phyloP scores from a whole-genome alignment of 441 rosid species.

The Adansonia madagascariensis region DNA sequence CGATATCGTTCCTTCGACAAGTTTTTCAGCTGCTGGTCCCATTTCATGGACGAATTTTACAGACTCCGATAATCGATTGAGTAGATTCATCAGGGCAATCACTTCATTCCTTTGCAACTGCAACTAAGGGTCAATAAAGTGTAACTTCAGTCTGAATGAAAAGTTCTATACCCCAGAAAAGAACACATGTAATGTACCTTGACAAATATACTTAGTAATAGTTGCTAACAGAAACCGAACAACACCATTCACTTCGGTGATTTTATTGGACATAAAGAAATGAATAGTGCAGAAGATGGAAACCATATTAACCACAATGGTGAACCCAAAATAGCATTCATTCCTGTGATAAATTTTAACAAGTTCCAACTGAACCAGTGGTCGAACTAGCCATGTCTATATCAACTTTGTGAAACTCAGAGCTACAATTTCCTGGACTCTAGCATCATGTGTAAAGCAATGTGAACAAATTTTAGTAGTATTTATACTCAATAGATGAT shows the following conservation, averaged over 20 bases:
- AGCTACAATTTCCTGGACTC: background rate
- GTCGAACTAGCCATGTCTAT: background rate
- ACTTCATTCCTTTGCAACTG: slow-evolving; percentile 85
- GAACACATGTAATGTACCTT: background rate
- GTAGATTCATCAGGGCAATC: slow-evolving; percentile 79
- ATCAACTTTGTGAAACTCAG: background rate
- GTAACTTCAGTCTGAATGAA: slow-evolving; percentile 25
- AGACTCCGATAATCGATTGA: slow-evolving; percentile 78
- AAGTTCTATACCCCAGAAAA: background rate
- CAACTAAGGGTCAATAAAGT: slow-evolving; percentile 42
- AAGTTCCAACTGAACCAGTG: background rate
- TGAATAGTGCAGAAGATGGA: background rate
- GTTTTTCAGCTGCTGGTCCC: slow-evolving; percentile 57
- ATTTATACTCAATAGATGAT: background rate
- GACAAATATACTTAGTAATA: background rate
- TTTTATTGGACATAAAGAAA: background rate
- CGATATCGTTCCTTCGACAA: slow-evolving; percentile 37
- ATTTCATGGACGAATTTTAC: slow-evolving; percentile 64
- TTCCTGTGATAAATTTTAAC: background rate
- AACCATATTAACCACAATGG: background rate
- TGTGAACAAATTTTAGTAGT: background rate
- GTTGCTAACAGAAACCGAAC: background rate
- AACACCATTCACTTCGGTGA: too few relatives aligned
- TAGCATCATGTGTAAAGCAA: background rate
- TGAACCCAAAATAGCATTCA: background rate